Percentiles rank a stretch among this genome's conserved stretches.
These are phyloP conservation scores for Thelonectria olida DNA, from an alignment of 2,329 filamentous ascomycete genomes.

Conservation along the genomic window DNA sequence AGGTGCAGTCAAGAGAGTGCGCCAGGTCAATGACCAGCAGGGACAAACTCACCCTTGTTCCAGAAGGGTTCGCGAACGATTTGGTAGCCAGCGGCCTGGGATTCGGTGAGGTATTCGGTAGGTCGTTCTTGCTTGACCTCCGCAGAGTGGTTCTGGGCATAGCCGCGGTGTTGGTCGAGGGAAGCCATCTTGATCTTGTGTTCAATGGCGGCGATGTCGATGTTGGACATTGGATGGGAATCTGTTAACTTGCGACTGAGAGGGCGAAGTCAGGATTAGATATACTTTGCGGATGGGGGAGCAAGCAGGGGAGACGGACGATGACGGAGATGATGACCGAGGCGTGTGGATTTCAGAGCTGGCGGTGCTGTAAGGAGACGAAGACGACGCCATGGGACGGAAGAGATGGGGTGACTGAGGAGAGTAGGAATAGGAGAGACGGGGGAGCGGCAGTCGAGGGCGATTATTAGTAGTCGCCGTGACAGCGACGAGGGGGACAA, in stretches of 20 bases:
- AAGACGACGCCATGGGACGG: slow-evolving; percentile 41
- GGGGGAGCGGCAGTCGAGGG: slow-evolving; percentile 38
- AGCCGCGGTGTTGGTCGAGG: slow-evolving; percentile 69
- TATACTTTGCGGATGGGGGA: slow-evolving; percentile 48
- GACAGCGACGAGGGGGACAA: slow-evolving; percentile 32
- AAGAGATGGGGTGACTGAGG: slow-evolving; percentile 38
- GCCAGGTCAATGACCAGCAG: slow-evolving; percentile 22
- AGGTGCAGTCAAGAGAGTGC: no score
- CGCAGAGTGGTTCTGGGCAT: slow-evolving; percentile 64
- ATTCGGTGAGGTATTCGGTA: slow-evolving; percentile 63
- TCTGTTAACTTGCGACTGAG: slow-evolving; percentile 61
- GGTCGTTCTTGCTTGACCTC: slow-evolving; percentile 63
- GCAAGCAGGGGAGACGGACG: slow-evolving; percentile 55
- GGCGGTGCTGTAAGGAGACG: slow-evolving; percentile 54
- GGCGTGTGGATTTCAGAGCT: slow-evolving; percentile 64
- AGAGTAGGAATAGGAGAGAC: slow-evolving; percentile 36
- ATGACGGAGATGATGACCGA: slow-evolving; percentile 61
- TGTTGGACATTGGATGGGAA: slow-evolving; percentile 64
- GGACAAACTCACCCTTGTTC: slow-evolving; percentile 67
- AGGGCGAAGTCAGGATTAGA: slow-evolving; percentile 60
- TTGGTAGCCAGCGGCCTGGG: slow-evolving; percentile 67
- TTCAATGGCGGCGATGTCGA: slow-evolving; percentile 67
- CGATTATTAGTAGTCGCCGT: slow-evolving; percentile 43
- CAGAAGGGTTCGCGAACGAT: slow-evolving; percentile 69
- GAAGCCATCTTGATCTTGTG: slow-evolving; percentile 68